These are phyloP conservation scores for Ceratocystis ficicola DNA, from an alignment of 2,329 filamentous ascomycete species.

Conservation along the genomic window DNA sequence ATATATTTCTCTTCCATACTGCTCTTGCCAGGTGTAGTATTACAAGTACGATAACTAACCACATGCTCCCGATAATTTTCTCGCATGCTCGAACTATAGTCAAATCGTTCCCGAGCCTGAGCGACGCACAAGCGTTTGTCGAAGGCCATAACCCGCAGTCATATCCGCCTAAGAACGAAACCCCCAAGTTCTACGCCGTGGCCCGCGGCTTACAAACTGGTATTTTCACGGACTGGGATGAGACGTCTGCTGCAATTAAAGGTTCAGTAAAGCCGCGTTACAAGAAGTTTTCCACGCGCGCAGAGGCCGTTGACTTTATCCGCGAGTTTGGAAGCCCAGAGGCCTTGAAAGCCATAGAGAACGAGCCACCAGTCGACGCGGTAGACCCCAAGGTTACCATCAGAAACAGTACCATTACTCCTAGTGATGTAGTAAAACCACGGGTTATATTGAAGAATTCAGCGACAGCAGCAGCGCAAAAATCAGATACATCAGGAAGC, in stretches of 20 bases:
- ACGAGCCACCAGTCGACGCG: slow-evolving; percentile 26
- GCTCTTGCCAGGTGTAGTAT: slow-evolving; percentile 28
- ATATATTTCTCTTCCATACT: not conserved
- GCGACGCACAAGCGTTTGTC: slow-evolving; percentile 70
- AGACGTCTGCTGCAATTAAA: slow-evolving; percentile 59
- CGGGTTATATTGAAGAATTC: not conserved
- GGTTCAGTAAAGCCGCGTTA: slow-evolving; percentile 59
- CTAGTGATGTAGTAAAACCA: not conserved
- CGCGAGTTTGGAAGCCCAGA: slow-evolving; percentile 35
- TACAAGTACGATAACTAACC: slow-evolving; percentile 31
- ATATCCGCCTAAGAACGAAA: slow-evolving; percentile 32
- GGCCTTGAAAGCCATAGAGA: slow-evolving; percentile 33
- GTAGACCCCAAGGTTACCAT: slow-evolving; percentile 21
- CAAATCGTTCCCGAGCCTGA: slow-evolving; percentile 62
- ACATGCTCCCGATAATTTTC: not conserved
- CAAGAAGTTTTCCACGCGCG: slow-evolving; percentile 54
- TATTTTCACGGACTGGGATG: slow-evolving; percentile 53
- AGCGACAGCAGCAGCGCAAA: not conserved
- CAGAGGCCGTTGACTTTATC: slow-evolving; percentile 71
- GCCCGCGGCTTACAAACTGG: slow-evolving; percentile 47
- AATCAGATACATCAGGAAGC: not conserved
- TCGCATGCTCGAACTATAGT: slow-evolving; percentile 37
- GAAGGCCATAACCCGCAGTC: slow-evolving; percentile 41
- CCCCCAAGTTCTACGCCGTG: slow-evolving; percentile 45
- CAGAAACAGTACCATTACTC: slow-evolving; percentile 10